phyloP scores from a whole-genome alignment of 2,329 filamentous ascomycete species.

The Curvularia hawaiiensis region DNA sequence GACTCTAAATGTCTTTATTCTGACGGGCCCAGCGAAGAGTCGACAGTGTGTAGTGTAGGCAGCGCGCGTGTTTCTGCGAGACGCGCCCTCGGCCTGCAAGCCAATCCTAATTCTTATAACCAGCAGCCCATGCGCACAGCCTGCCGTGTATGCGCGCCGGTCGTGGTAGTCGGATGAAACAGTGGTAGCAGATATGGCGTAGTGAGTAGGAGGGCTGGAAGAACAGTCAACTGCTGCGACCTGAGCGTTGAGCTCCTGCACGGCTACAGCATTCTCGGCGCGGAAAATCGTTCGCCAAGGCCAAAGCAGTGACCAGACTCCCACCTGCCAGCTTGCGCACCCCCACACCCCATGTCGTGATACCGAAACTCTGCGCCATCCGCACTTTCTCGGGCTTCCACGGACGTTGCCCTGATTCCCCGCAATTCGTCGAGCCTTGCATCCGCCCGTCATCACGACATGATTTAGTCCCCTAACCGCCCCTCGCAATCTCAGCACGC shows the following conservation, averaged over 20 bases:
- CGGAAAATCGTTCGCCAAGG: conserved; percentile 27
- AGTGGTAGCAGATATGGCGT: conserved; percentile 16
- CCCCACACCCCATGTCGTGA: conserved; percentile 36
- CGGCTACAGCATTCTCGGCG: conserved; percentile 13
- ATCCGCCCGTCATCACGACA: conserved; percentile 28
- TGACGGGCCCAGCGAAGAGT: conserved; percentile 23
- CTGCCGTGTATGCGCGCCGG: conserved; percentile 22
- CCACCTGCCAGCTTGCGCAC: conserved; percentile 29
- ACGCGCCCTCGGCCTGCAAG: conserved; percentile 40
- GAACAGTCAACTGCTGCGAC: conserved; percentile 16
- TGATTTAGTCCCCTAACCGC: conserved; percentile 31
- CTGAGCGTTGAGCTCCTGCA: conserved; percentile 7
- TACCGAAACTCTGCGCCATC: conserved; percentile 25
- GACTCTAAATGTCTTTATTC: conserved; percentile 34
- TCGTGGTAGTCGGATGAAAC: conserved; percentile 18
- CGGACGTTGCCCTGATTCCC: conserved; percentile 20
- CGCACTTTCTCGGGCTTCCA: conserved; percentile 22
- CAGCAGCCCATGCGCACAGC: conserved; percentile 37
- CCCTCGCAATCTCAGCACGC: conserved; percentile 31
- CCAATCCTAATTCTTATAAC: conserved; percentile 26
- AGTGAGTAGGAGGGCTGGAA: conserved; percentile 19
- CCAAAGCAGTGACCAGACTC: conserved; percentile 16
- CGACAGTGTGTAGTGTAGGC: conserved; percentile 21
- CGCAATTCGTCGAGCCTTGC: conserved; percentile 4
- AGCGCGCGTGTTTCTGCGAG: conserved; percentile 30